These are phyloP conservation scores for Phyllosticta citriasiana DNA, from an alignment of 2,329 filamentous ascomycete genomes.

Conservation along the genomic window DNA sequence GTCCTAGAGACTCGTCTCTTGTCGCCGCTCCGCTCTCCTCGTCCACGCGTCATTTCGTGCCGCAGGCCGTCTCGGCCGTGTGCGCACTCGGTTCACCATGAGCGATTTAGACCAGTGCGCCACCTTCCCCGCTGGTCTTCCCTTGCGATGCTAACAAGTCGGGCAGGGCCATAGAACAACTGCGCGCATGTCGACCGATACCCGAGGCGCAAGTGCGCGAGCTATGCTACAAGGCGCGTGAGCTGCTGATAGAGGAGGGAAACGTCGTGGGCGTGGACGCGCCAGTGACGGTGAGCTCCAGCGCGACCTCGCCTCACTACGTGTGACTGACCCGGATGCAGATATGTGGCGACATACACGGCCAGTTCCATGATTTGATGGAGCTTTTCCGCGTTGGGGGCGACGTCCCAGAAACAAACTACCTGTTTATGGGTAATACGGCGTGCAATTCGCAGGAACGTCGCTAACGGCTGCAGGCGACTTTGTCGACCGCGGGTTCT, in stretches of 20 bases:
- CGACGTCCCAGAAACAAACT: conserved; percentile 90
- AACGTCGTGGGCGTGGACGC: conserved; percentile 94
- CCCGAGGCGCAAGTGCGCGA: conserved; percentile 92
- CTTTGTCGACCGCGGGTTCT: conserved; percentile 96
- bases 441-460: not conserved
- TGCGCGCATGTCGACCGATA: conserved; percentile 92
- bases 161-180: conserved; percentile 78
- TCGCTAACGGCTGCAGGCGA: conserved; percentile 51
- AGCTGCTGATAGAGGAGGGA: conserved; percentile 92
- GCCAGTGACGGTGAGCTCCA: conserved; percentile 66
- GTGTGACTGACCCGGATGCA: conserved; percentile 22
- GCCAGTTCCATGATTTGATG: conserved; percentile 95
- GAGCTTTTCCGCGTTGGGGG: conserved; percentile 90
- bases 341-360: conserved; percentile 96
- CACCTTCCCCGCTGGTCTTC: not conserved
- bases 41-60: not conserved
- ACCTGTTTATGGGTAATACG: conserved; percentile 78
- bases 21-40: not conserved
- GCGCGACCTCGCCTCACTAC: conserved; percentile 11
- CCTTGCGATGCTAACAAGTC: not conserved
- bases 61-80: not conserved
- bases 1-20: not conserved
- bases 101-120: conserved; percentile 86
- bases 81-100: conserved; percentile 42
- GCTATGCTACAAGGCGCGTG: conserved; percentile 91